Percentiles rank a stretch among this genome's conserved stretches.
Conservation (phyloP, 176 grass and related monocot genomes). For the Carex parvula region DNA sequence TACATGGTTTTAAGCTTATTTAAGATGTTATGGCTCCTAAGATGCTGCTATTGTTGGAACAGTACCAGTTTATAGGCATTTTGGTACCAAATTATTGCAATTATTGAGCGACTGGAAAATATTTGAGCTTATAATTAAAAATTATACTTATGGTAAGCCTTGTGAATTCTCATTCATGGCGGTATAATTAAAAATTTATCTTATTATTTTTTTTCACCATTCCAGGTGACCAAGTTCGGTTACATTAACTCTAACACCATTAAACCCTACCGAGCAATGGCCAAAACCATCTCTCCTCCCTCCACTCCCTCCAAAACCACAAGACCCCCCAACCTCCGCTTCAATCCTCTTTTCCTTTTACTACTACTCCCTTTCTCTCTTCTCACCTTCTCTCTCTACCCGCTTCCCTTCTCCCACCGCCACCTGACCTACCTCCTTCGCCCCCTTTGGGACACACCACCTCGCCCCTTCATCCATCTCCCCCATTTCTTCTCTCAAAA, state of each 20-base stretch:
- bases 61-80: not conserved
- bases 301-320: not conserved
- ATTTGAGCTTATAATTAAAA: not conserved
- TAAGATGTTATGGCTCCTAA: not conserved
- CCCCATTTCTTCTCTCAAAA: conserved; percentile 81
- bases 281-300: conserved; percentile 7
- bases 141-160: not conserved
- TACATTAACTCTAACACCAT: not conserved
- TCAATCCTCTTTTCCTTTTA: conserved; percentile 1
- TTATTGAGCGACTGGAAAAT: not conserved
- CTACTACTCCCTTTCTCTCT: conserved; percentile 21
- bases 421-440: conserved; percentile 67
- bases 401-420: conserved; percentile 16
- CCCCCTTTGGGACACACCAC: conserved; percentile 85
- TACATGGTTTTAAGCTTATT: not conserved
- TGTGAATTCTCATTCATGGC: not conserved
- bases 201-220: not conserved
- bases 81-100: not conserved
- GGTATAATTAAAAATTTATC: not conserved
- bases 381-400: conserved; percentile 1
- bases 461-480: conserved; percentile 58
- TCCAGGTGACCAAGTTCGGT: conserved; percentile 7
- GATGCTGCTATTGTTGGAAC: not conserved
- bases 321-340: not conserved
- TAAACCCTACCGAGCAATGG: not conserved